A percentile compares a stretch with the other conserved stretches of the same genome.
phyloP scores from a whole-genome alignment of 306 rosid genomes.

The Sindora glabra region DNA sequence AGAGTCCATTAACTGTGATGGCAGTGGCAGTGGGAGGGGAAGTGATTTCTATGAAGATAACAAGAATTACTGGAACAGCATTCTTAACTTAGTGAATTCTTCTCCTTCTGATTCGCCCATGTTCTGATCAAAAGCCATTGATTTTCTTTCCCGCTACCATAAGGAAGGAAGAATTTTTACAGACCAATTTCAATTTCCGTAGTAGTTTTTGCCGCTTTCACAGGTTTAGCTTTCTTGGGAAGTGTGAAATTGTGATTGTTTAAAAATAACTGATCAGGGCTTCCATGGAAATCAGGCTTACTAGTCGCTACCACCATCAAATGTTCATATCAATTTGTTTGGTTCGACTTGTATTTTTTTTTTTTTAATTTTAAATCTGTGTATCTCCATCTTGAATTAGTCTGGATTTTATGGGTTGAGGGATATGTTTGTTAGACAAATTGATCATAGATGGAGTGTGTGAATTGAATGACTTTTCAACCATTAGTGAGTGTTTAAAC shows the following conservation, averaged over 20 bases:
- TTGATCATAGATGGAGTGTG: constrained; percentile 21
- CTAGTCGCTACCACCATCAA: constrained; percentile 21
- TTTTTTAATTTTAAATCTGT: too few species aligned
- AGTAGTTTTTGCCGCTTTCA: constrained; percentile 30
- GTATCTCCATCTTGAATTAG: background rate
- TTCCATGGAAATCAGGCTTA: constrained; percentile 12
- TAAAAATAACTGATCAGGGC: constrained; percentile 12
- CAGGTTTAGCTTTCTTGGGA: constrained; percentile 15
- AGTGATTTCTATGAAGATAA: constrained; percentile 66
- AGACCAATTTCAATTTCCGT: too few species aligned
- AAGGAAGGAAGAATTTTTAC: too few species aligned
- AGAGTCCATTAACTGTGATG: constrained; percentile 38
- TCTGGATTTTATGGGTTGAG: constrained; percentile 10
- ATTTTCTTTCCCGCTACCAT: constrained; percentile 6
- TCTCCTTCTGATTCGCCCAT: constrained; percentile 78
- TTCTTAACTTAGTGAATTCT: constrained; percentile 89
- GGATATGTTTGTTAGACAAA: constrained; percentile 14
- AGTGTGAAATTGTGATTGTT: constrained; percentile 20
- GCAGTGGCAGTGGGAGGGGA: constrained; percentile 14
- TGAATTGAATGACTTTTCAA: constrained; percentile 19
- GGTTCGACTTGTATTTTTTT: constrained; percentile 1
- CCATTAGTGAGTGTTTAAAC: constrained; percentile 26
- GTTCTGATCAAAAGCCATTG: constrained; percentile 33
- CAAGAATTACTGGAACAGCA: constrained; percentile 88
- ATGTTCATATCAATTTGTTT: constrained; percentile 34